Percentiles rank a stretch among this genome's conserved stretches.
Conservation (phyloP, 768 basidiomycete genomes). For the Xerocomellus intermedius region DNA sequence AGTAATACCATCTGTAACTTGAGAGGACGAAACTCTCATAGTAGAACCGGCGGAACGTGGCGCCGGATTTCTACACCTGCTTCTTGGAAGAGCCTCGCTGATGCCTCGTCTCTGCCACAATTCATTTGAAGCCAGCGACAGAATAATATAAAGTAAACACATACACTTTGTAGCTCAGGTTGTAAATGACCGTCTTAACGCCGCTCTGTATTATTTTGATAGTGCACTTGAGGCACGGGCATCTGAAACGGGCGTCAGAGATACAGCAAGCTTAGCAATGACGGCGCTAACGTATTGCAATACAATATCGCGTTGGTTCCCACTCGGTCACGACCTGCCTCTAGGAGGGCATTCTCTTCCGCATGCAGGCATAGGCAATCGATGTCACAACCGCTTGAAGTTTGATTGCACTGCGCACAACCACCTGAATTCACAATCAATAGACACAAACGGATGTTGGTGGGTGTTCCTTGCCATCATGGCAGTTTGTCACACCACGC, state of each 20-base stretch:
- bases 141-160: slow-evolving; percentile 27
- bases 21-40: slow-evolving; percentile 12
- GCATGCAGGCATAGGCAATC: slow-evolving; percentile 96
- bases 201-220: slow-evolving; percentile 97
- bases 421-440: slow-evolving; percentile 78
- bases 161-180: slow-evolving; percentile 92
- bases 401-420: slow-evolving; percentile 75
- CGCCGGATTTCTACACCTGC: slow-evolving; percentile 81
- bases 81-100: slow-evolving; percentile 71
- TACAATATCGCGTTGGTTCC: slow-evolving; percentile 82
- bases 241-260: slow-evolving; percentile 48
- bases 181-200: slow-evolving; percentile 90
- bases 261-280: not conserved
- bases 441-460: slow-evolving; percentile 25
- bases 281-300: slow-evolving; percentile 86
- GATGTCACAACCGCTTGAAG: slow-evolving; percentile 43
- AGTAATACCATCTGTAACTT: slow-evolving; percentile 21
- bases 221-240: slow-evolving; percentile 94
- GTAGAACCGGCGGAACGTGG: slow-evolving; percentile 48
- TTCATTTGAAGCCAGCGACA: not conserved
- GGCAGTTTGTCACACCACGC: slow-evolving; percentile 84
- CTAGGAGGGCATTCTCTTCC: slow-evolving; percentile 94
- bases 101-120: slow-evolving; percentile 71
- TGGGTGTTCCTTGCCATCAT: slow-evolving; percentile 29
- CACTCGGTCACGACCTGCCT: slow-evolving; percentile 91